Evolutionary conservation across 2,329 filamentous ascomycete genomes (phyloP).

Genomic region (Xylaria sp.): DNA sequence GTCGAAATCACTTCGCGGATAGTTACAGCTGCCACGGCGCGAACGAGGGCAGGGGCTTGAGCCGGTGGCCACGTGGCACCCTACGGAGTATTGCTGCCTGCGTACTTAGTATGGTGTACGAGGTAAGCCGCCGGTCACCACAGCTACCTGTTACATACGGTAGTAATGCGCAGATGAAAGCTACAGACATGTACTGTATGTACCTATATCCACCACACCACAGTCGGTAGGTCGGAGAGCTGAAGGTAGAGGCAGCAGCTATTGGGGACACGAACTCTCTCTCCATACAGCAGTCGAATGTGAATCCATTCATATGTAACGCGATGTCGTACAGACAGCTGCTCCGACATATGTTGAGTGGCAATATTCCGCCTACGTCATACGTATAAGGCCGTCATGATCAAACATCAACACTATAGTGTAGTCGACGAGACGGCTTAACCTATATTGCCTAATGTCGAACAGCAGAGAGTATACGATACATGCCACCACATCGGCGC

Average conservation of each 20-base stretch:
- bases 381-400: conserved; percentile 13
- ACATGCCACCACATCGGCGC: neutral
- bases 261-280: too few relatives aligned
- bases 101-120: neutral
- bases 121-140: conserved; percentile 2
- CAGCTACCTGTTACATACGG: neutral
- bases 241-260: conserved; percentile 2
- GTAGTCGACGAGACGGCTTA: neutral
- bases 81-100: neutral
- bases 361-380: neutral
- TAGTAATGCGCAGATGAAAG: neutral
- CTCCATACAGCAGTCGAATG: neutral
- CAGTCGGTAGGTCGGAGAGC: conserved; percentile 15
- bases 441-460: neutral
- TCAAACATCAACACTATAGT: conserved; percentile 29
- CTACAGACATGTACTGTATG: neutral
- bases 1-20: conserved; percentile 2
- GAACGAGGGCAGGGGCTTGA: conserved; percentile 3
- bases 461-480: neutral
- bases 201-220: neutral
- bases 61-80: conserved; percentile 15
- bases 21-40: conserved; percentile 9
- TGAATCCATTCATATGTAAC: neutral
- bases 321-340: conserved; percentile 9
- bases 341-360: neutral